Evolutionary conservation across 129 eudicot genomes (phyloP).

Genomic region (Flaveria robusta): DNA sequence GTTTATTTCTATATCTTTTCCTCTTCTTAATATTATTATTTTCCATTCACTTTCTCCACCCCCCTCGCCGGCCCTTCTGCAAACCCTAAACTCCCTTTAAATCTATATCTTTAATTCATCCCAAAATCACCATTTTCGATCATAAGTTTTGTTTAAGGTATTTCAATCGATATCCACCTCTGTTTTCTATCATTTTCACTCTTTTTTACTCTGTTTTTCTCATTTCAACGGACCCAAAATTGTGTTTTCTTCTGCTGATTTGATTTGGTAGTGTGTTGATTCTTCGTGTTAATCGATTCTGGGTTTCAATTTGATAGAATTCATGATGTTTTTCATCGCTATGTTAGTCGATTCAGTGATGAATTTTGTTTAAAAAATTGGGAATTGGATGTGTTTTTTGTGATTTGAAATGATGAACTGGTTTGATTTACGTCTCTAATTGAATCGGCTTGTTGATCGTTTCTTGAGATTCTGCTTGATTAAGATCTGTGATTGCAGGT

Average conservation of each 20-base stretch:
- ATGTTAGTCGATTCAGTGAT: background rate
- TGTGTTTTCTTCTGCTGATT: background rate
- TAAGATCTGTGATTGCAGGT: background rate
- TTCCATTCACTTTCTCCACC: constrained; percentile 29
- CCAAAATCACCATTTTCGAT: background rate
- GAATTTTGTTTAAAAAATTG: background rate
- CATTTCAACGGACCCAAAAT: background rate
- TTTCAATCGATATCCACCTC: background rate
- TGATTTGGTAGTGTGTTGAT: background rate
- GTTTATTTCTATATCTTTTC: background rate
- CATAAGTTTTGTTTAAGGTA: constrained; percentile 18
- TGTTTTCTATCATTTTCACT: background rate
- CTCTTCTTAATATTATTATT: background rate
- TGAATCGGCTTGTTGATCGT: background rate
- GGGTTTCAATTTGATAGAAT: background rate
- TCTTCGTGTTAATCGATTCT: background rate
- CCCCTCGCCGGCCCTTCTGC: constrained; percentile 20
- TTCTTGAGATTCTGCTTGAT: background rate
- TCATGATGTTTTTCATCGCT: background rate
- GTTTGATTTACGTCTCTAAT: background rate
- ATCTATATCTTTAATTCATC: background rate
- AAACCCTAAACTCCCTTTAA: constrained; percentile 27
- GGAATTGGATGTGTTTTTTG: constrained; percentile 1
- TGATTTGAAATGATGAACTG: background rate
- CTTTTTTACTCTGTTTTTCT: constrained; percentile 10